A percentile compares a stretch with the other conserved stretches of the same genome.
Evolutionary conservation across 1,284 basidiomycete species (phyloP).

Genomic region (Quambalaria eucalypti): DNA sequence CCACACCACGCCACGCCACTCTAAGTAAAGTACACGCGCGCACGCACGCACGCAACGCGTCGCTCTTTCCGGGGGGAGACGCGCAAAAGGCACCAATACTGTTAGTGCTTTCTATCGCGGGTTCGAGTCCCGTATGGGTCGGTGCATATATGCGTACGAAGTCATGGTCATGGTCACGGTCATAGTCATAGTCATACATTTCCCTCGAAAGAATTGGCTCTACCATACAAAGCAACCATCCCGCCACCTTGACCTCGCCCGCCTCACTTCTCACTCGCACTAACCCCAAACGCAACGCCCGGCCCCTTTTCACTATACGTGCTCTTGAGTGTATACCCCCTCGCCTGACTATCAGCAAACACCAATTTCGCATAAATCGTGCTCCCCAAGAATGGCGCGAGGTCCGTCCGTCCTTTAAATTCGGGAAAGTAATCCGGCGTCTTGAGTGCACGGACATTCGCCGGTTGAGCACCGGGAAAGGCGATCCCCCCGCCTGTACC

Average conservation of each 20-base stretch:
- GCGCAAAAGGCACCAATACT: too few species aligned
- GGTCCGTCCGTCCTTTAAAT: slow-evolving; percentile 43
- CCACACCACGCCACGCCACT: too few species aligned
- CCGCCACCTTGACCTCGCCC: neutral
- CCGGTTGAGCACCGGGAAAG: slow-evolving; percentile 16
- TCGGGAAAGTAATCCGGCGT: slow-evolving; percentile 45
- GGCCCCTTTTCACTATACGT: neutral
- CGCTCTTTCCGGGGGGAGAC: too few species aligned
- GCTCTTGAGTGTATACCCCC: neutral
- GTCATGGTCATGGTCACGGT: neutral
- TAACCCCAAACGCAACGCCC: neutral
- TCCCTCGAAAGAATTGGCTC: too few species aligned
- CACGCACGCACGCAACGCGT: too few species aligned
- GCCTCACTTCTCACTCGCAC: neutral
- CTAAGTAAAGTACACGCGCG: too few species aligned
- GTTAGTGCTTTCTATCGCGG: too few species aligned
- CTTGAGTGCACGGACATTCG: slow-evolving; percentile 31
- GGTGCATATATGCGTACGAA: too few species aligned
- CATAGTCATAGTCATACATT: neutral
- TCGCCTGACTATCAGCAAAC: neutral
- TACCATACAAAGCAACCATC: too few species aligned
- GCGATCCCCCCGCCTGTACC: slow-evolving; percentile 1
- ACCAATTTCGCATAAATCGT: slow-evolving; percentile 40
- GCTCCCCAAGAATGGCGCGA: slow-evolving; percentile 40
- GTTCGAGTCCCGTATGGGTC: too few species aligned